A percentile compares a stretch with the other conserved stretches of the same genome.
phyloP scores from a whole-genome alignment of 306 rosid genomes.

The Sicyos baderoa region DNA sequence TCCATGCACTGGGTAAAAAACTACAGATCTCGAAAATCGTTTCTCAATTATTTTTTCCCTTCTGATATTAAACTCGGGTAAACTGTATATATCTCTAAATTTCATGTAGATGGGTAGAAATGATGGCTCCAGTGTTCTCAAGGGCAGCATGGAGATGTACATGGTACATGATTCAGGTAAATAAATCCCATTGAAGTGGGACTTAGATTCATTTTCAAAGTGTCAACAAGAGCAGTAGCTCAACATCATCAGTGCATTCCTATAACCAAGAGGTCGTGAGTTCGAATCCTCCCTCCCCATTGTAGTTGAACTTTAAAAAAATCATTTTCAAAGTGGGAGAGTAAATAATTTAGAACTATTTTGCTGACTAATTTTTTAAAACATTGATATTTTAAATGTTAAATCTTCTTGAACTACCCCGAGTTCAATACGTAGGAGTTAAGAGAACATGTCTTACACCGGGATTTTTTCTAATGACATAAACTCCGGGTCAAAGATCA shows the following conservation, averaged over 20 bases:
- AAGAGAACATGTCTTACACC: not conserved
- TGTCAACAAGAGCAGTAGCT: too few species aligned
- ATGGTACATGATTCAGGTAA: slow-evolving; percentile 91
- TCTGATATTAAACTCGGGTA: not conserved
- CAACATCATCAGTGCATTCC: too few species aligned
- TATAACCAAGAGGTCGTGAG: too few species aligned
- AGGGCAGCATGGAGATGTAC: slow-evolving; percentile 71
- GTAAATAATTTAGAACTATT: not conserved
- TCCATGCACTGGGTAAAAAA: slow-evolving; percentile 68
- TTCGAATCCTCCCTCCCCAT: too few species aligned
- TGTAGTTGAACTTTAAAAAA: too few species aligned
- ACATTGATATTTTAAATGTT: not conserved
- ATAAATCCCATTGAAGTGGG: not conserved
- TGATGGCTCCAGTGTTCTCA: slow-evolving; percentile 97
- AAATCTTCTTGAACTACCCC: not conserved
- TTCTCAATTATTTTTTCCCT: not conserved
- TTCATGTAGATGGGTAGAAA: slow-evolving; percentile 77
- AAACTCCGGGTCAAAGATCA: not conserved
- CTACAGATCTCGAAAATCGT: too few species aligned
- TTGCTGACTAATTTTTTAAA: not conserved
- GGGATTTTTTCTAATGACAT: too few species aligned
- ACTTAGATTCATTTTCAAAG: not conserved
- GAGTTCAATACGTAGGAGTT: not conserved
- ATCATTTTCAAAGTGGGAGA: not conserved
- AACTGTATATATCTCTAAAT: not conserved